Evolutionary conservation across 768 basidiomycete genomes (phyloP), one percentile per base, ranked within the genome.

Genomic region (Pleurotus tuber-regium): DNA sequence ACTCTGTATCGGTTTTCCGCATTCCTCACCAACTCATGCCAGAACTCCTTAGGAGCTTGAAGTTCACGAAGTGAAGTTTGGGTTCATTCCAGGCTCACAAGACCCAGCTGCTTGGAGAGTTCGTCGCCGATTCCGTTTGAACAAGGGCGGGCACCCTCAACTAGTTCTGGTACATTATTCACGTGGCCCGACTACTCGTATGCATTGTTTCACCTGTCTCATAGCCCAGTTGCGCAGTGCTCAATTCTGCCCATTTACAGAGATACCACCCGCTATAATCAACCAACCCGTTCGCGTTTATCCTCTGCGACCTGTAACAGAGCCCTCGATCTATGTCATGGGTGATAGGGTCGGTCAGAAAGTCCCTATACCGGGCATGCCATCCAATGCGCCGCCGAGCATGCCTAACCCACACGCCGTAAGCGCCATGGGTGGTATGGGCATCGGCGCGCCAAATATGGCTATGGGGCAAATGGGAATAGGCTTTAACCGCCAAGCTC

Each of bases 151-250:
- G 0, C 81, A 88, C 59, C 78, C 83, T 0, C 79, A 82, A 49
- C 76, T 92, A n/a, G 74, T 84, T 14, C 79, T 92, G 4, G 78
- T 90, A 0, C 89, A 92, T 60, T 92, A 92, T 61, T 74, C 80
- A 25, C 80, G 87, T 58, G 86, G 85, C 4, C 82, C 77, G 9
- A 56, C 73, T 7, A 72, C 76, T 40, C 77, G 88, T 90, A 64
- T 66, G 87, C 78, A 48, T 36, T 50, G 21, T 51, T 36, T 26
- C 19, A 14, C 50, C 38, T 51, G 31, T n/a, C 47, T 33, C 50
- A 41, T n/a, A n/a, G n/a, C n/a, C n/a, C n/a, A n/a, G n/a, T n/a
- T n/a, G n/a, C n/a, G n/a, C n/a, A n/a, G n/a, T n/a, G n/a, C n/a
- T n/a, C n/a, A n/a, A n/a, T n/a, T n/a, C n/a, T n/a, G n/a, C n/a